Conservation (phyloP, 2,329 filamentous ascomycete species). For the Talaromyces pinophilus region DNA sequence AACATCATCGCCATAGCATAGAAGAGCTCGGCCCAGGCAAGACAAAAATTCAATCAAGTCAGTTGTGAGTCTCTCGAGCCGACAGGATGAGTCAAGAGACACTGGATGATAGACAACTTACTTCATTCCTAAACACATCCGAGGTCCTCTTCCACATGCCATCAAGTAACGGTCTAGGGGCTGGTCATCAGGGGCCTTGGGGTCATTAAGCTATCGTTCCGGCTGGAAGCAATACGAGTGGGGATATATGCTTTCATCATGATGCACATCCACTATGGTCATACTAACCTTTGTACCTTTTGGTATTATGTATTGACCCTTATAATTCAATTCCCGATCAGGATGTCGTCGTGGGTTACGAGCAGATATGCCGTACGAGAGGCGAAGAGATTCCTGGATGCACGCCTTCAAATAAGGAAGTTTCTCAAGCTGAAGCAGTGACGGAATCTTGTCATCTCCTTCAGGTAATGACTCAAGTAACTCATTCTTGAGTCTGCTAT, state of each 20-base stretch:
- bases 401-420: slow-evolving; percentile 32
- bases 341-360: slow-evolving; percentile 26
- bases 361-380: slow-evolving; percentile 26
- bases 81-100: neutral
- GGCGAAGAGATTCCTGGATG: slow-evolving; percentile 23
- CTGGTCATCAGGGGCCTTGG: slow-evolving; percentile 23
- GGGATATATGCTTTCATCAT: slow-evolving; percentile 27
- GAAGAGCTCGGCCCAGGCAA: slow-evolving; percentile 43
- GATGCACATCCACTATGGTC: slow-evolving; percentile 28
- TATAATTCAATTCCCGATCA: slow-evolving; percentile 23
- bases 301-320: slow-evolving; percentile 24
- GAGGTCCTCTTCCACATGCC: slow-evolving; percentile 26
- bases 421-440: slow-evolving; percentile 32
- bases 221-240: slow-evolving; percentile 26
- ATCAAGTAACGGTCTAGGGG: slow-evolving; percentile 29
- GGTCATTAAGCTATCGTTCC: slow-evolving; percentile 29
- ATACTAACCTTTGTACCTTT: slow-evolving; percentile 29
- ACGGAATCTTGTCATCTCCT: slow-evolving; percentile 21
- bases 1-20: slow-evolving; percentile 22
- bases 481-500: slow-evolving; percentile 28
- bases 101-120: slow-evolving; percentile 12
- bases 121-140: slow-evolving; percentile 28
- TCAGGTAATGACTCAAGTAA: slow-evolving; percentile 23
- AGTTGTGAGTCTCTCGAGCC: neutral
- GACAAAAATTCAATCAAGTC: slow-evolving; percentile 26